These are phyloP conservation scores for Psilocybe cyanescens DNA, from an alignment of 768 basidiomycete genomes.

Conservation along the genomic window DNA sequence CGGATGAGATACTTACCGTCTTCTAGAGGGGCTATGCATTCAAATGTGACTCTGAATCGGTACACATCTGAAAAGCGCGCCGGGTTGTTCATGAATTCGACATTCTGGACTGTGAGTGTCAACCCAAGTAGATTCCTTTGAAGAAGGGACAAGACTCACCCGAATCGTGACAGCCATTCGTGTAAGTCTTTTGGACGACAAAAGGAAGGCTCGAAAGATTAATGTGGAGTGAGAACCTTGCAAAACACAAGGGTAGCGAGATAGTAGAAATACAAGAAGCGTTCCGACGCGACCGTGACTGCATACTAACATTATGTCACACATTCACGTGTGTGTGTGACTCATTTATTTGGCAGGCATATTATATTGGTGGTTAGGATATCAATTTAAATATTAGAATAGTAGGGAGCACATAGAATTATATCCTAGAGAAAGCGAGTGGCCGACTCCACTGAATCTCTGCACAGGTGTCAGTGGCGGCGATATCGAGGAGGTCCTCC, in stretches of 20 bases:
- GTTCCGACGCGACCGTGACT: conserved; percentile 25
- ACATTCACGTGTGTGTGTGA: conserved; percentile 15
- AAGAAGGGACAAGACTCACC: conserved; percentile 38
- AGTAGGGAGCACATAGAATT: too few relatives aligned
- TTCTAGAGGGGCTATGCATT: conserved; percentile 89
- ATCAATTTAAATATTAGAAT: too few relatives aligned
- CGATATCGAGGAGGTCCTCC: background rate
- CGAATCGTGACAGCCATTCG: conserved; percentile 70
- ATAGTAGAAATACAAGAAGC: conserved; percentile 7
- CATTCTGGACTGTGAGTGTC: conserved; percentile 52
- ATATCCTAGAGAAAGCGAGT: too few relatives aligned
- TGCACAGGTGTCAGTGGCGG: too few relatives aligned
- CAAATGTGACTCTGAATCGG: conserved; percentile 94
- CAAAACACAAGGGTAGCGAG: conserved; percentile 14
- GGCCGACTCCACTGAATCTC: too few relatives aligned
- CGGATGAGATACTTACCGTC: conserved; percentile 61
- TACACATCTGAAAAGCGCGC: conserved; percentile 91
- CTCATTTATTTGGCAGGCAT: background rate
- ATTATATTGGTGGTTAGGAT: too few relatives aligned
- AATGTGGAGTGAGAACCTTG: conserved; percentile 4
- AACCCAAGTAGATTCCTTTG: background rate
- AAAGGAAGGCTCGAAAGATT: conserved; percentile 10
- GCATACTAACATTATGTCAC: conserved; percentile 7
- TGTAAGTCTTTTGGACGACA: conserved; percentile 4
- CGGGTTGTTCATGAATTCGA: conserved; percentile 92